Conservation (phyloP, 1,284 basidiomycete species). For the Phellopilus nigrolimitatus region DNA sequence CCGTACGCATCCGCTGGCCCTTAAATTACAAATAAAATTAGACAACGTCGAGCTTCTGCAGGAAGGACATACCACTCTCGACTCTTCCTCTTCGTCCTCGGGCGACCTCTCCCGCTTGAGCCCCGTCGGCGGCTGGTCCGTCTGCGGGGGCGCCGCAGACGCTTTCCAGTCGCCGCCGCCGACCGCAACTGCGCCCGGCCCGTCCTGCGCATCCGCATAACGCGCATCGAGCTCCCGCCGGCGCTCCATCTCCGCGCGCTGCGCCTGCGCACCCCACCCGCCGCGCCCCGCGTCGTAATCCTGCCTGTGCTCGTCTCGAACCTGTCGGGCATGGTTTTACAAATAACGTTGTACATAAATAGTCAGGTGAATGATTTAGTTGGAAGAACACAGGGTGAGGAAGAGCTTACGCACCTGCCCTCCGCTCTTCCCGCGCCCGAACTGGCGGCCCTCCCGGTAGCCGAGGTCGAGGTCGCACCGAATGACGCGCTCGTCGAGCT, state of each 20-base stretch:
- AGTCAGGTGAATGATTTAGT: background rate
- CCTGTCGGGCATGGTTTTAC: too few relatives aligned
- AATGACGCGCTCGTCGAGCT: slow-evolving; percentile 98
- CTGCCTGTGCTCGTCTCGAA: slow-evolving; percentile 92
- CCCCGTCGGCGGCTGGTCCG: slow-evolving; percentile 24
- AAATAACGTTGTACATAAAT: background rate
- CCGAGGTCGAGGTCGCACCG: slow-evolving; percentile 98
- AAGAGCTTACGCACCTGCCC: slow-evolving; percentile 68
- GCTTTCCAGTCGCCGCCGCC: slow-evolving; percentile 85
- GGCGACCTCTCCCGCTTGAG: slow-evolving; percentile 67
- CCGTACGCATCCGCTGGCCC: slow-evolving; percentile 53
- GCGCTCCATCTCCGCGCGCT: slow-evolving; percentile 71
- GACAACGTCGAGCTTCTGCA: background rate
- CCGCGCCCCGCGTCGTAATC: slow-evolving; percentile 96
- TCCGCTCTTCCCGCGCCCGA: slow-evolving; percentile 94
- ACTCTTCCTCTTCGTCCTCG: slow-evolving; percentile 61
- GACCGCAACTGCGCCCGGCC: slow-evolving; percentile 75
- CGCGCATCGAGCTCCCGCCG: slow-evolving; percentile 79
- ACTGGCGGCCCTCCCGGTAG: slow-evolving; percentile 95
- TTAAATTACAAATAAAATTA: slow-evolving; percentile 23
- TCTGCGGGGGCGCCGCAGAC: slow-evolving; percentile 31
- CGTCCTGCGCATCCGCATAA: slow-evolving; percentile 80
- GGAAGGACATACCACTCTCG: slow-evolving; percentile 50
- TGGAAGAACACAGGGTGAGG: background rate
- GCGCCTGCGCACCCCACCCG: slow-evolving; percentile 93